Evolutionary conservation across 73 alveolate genomes (phyloP), one percentile per base, ranked within the genome.

Genomic region (Paraurostyla sp.): DNA sequence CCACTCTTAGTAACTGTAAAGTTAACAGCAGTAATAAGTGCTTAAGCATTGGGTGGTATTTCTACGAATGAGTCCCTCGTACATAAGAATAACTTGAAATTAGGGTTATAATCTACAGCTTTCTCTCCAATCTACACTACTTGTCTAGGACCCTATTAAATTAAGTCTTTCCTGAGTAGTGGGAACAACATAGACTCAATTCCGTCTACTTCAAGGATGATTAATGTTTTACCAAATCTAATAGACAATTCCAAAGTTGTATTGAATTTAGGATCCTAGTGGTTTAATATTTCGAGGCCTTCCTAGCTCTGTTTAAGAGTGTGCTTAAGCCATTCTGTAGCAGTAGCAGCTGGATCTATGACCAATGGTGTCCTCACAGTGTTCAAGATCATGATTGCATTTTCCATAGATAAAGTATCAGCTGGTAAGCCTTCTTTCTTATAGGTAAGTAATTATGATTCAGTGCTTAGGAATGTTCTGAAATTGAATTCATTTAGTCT

Each of bases 1-100:
- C 99, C 99, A 57, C 99, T 97, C 93, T 98, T 97, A 0, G 99
- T 99, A 0, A 98, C 99, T 40, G 99, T 97, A 86, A 98, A 99
- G 93, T 99, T 99, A 58, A 99, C 98, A 0, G 97, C 94, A 50
- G 97, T 92, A 71, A 99, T 96, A 0, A 98, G 92, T 29, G 99
- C 92, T 13, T 94, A 81, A 30, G 99, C 97, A 92, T 99, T 98
- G 43, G 99, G 99, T 11, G 99, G 99, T 11, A 99, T 93, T 76
- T 93, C 97, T 73, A 97, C 97, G 76, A 94, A 91, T 43, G 97
- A 80, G 93, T 99, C 99, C 92, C 99, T 96, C 0, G 99, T 99
- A 90, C 99, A 93, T 43, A 99, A 90, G 92, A 83, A 99, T 85
- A 99, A 95, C 83, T 87, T 92, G 93, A 99, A 99, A 71, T 93